These are phyloP conservation scores for Gnaphalium uliginosum DNA, from an alignment of 129 eudicot species.

Conservation along the genomic window DNA sequence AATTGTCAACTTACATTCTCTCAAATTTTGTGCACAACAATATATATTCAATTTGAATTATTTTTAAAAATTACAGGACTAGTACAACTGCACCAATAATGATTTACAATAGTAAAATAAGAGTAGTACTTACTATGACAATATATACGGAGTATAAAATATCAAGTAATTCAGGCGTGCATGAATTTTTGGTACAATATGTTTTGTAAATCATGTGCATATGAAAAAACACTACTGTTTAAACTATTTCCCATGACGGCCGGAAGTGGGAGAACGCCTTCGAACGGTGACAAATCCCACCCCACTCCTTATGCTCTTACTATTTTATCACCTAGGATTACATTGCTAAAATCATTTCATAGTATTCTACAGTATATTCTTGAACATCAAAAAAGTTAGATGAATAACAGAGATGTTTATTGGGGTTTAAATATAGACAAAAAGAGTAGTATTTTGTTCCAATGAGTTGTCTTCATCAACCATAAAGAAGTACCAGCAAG, in stretches of 20 bases:
- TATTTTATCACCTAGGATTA: background rate
- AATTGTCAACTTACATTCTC: background rate
- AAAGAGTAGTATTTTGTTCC: constrained; percentile 34
- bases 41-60: no score
- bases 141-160: background rate
- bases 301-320: no score
- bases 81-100: background rate
- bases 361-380: background rate
- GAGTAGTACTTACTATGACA: background rate
- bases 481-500: constrained; percentile 68
- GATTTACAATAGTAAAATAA: background rate
- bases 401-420: background rate
- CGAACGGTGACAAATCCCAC: no score
- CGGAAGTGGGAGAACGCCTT: no score
- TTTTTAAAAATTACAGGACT: no score
- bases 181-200: background rate
- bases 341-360: background rate
- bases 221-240: background rate
- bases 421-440: constrained; percentile 2
- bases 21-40: background rate
- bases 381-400: background rate
- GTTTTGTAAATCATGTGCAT: background rate
- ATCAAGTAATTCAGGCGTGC: background rate
- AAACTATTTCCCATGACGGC: no score
- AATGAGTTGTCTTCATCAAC: constrained; percentile 52